phyloP scores from a whole-genome alignment of 768 basidiomycete genomes.

The Hygrophorus pudorinus region DNA sequence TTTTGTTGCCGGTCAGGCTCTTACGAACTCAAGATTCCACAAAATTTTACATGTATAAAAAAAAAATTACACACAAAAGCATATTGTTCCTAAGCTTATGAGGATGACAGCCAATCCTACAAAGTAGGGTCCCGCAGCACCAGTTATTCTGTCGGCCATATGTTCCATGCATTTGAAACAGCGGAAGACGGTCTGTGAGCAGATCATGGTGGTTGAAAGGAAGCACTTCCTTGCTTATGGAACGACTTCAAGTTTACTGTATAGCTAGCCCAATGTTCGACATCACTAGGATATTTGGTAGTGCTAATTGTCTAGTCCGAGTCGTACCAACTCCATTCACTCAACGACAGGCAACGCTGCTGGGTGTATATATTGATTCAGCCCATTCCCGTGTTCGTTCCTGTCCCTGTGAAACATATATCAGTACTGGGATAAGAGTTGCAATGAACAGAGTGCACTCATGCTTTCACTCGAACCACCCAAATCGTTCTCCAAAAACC shows the following conservation, averaged over 20 bases:
- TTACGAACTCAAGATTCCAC: conserved; percentile 2
- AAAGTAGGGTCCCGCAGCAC: conserved; percentile 88
- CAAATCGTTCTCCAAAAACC: conserved; percentile 38
- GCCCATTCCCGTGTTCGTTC: conserved; percentile 27
- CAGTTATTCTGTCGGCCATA: conserved; percentile 69
- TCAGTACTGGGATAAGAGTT: background rate
- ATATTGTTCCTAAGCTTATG: conserved; percentile 55
- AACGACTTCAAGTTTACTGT: background rate
- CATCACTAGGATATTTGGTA: too few species aligned
- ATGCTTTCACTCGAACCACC: conserved; percentile 18
- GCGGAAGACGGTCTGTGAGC: conserved; percentile 36
- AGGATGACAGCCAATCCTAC: conserved; percentile 71
- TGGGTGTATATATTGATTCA: background rate
- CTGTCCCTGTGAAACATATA: conserved; percentile 9
- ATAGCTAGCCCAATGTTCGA: too few species aligned
- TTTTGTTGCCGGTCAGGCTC: too few species aligned
- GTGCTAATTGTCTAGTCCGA: too few species aligned
- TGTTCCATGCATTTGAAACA: conserved; percentile 59
- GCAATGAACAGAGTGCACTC: background rate
- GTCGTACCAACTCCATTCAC: background rate
- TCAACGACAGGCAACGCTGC: background rate
- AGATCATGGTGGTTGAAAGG: conserved; percentile 23
- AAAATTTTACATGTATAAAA: background rate
- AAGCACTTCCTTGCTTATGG: background rate
- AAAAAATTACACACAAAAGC: conserved; percentile 59